Percentiles rank a stretch among this genome's conserved stretches.
Conservation (phyloP, 1,139 yeast genomes). For the Kurtzmaniella quercitrusa region DNA sequence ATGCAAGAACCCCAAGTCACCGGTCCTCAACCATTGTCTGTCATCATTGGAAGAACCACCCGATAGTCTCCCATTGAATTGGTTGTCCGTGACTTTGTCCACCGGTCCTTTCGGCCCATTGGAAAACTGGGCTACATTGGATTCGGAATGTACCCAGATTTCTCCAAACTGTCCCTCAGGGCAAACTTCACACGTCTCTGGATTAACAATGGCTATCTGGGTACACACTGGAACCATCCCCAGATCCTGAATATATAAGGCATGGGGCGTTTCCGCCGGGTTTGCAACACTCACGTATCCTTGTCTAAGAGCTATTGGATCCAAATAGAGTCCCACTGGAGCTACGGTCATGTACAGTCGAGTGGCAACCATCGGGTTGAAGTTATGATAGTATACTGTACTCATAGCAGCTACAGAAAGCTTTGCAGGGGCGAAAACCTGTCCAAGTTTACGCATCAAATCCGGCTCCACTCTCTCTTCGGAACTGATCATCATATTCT, state of each 20-base stretch:
- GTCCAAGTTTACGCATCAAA: slow-evolving; percentile 55
- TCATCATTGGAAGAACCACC: slow-evolving; percentile 53
- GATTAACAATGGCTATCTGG: slow-evolving; percentile 90
- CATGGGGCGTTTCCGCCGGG: slow-evolving; percentile 62
- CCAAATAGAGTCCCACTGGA: slow-evolving; percentile 82
- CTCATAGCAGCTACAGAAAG: slow-evolving; percentile 70
- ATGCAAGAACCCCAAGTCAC: slow-evolving; percentile 90
- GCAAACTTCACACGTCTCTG: slow-evolving; percentile 78
- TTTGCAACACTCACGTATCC: slow-evolving; percentile 82
- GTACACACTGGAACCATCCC: slow-evolving; percentile 97
- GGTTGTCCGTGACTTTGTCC: slow-evolving; percentile 34
- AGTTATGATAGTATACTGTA: slow-evolving; percentile 70
- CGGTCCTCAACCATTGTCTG: slow-evolving; percentile 75
- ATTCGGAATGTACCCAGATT: slow-evolving; percentile 93
- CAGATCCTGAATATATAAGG: slow-evolving; percentile 82
- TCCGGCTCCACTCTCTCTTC: slow-evolving; percentile 70
- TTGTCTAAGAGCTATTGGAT: slow-evolving; percentile 82
- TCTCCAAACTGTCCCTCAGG: slow-evolving; percentile 95
- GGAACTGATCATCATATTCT: slow-evolving; percentile 81
- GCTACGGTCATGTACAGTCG: slow-evolving; percentile 87
- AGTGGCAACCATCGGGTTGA: slow-evolving; percentile 81
- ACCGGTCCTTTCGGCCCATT: slow-evolving; percentile 50
- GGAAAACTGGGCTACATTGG: slow-evolving; percentile 63
- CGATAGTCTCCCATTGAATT: slow-evolving; percentile 52
- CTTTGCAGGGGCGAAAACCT: slow-evolving; percentile 60